Evolutionary conservation across 169 alveolate species (phyloP).

Genomic region (Blepharisma undulans): DNA sequence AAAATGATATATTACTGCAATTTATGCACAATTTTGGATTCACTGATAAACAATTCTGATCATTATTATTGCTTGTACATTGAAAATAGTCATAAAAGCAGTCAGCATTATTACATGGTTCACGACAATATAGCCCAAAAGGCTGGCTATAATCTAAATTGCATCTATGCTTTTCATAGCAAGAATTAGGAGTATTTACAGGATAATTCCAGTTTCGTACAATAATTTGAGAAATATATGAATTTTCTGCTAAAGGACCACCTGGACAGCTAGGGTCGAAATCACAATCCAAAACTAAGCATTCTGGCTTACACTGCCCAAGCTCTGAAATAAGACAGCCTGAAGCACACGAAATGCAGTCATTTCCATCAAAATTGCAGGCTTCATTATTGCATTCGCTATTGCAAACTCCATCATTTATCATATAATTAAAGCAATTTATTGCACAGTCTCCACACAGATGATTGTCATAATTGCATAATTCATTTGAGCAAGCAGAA

Average conservation of each 20-base stretch:
- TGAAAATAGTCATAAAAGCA: too few species aligned
- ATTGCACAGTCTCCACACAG: background rate
- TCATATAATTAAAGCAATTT: background rate
- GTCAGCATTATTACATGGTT: too few species aligned
- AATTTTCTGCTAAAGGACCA: too few species aligned
- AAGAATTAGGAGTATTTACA: too few species aligned
- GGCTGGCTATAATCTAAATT: background rate
- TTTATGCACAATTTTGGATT: background rate
- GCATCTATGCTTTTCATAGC: too few species aligned
- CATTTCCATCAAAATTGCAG: background rate
- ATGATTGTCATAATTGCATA: background rate
- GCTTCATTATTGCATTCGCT: background rate
- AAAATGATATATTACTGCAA: background rate
- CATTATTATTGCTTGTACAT: background rate
- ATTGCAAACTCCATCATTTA: background rate
- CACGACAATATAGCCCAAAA: background rate
- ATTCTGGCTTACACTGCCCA: slow-evolving; percentile 3
- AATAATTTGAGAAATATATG: too few species aligned
- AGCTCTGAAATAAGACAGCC: background rate
- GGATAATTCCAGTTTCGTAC: too few species aligned
- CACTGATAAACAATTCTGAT: background rate
- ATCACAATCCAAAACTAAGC: background rate
- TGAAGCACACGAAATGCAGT: background rate
- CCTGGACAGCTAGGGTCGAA: too few species aligned
- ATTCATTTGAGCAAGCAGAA: background rate